phyloP scores from a whole-genome alignment of 2,329 filamentous ascomycete species.

The Fusarium lateritium region DNA sequence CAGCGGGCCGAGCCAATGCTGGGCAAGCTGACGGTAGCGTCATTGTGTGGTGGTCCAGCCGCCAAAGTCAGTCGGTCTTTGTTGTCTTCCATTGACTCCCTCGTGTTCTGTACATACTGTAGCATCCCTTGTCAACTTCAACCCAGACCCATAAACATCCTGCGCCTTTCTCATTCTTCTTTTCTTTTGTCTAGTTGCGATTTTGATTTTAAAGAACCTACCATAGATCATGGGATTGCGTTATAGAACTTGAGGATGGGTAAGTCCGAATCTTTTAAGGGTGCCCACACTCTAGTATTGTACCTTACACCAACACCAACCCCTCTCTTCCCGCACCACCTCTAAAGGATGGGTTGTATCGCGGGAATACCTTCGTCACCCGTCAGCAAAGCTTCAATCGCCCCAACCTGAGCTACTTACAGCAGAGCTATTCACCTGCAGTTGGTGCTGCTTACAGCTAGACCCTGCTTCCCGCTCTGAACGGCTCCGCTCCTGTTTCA shows the following conservation, averaged over 20 bases:
- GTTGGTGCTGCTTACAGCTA: slow-evolving; percentile 18
- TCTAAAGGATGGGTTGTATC: slow-evolving; percentile 36
- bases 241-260: slow-evolving; percentile 54
- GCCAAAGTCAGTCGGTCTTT: slow-evolving; percentile 37
- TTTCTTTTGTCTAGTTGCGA: slow-evolving; percentile 30
- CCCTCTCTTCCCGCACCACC: slow-evolving; percentile 45
- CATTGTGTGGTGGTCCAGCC: slow-evolving; percentile 40
- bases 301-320: slow-evolving; percentile 34
- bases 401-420: slow-evolving; percentile 9
- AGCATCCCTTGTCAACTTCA: slow-evolving; percentile 39
- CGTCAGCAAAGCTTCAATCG: slow-evolving; percentile 10
- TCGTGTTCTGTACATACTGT: slow-evolving; percentile 36
- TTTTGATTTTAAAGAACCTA: slow-evolving; percentile 30
- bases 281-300: slow-evolving; percentile 38
- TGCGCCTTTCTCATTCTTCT: slow-evolving; percentile 19
- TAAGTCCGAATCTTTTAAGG: slow-evolving; percentile 48
- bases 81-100: slow-evolving; percentile 41
- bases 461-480: slow-evolving; percentile 22
- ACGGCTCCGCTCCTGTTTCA: slow-evolving; percentile 40
- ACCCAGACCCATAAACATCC: slow-evolving; percentile 27
- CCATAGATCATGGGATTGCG: slow-evolving; percentile 53
- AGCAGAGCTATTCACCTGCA: slow-evolving; percentile 7
- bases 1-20: slow-evolving; percentile 41
- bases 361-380: slow-evolving; percentile 47
- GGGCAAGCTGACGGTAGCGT: slow-evolving; percentile 41